Conservation (phyloP, 192 early-diverging fungal species). For the Coemansia sp. region DNA sequence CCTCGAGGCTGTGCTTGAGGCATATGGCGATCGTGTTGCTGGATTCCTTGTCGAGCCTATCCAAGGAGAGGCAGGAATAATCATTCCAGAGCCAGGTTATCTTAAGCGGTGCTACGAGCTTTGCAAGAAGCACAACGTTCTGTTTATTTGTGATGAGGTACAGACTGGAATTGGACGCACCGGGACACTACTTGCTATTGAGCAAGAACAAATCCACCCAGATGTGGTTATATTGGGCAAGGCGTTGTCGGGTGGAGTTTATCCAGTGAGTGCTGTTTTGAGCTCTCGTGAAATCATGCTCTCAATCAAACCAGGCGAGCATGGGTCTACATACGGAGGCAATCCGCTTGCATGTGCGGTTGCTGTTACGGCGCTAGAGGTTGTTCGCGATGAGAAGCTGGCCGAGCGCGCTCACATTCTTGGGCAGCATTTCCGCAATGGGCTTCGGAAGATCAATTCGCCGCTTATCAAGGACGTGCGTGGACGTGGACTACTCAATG, state of each 20-base stretch:
- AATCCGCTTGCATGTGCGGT: constrained; percentile 95
- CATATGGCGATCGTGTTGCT: constrained; percentile 79
- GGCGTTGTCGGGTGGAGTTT: constrained; percentile 95
- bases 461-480: constrained; percentile 81
- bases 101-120: constrained; percentile 81
- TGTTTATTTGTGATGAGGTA: constrained; percentile 98
- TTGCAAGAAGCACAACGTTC: constrained; percentile 96
- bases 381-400: constrained; percentile 91
- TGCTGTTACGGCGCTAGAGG: constrained; percentile 91
- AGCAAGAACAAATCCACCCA: constrained; percentile 89
- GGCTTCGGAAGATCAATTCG: constrained; percentile 70
- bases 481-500: constrained; percentile 93
- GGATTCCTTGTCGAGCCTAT: constrained; percentile 98
- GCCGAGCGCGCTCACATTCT: constrained; percentile 76
- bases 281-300: constrained; percentile 80
- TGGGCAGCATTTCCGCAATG: constrained; percentile 82
- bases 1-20: constrained; percentile 82
- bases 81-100: constrained; percentile 93
- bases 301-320: constrained; percentile 85
- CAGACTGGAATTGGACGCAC: constrained; percentile 96
- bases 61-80: constrained; percentile 98
- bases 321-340: constrained; percentile 97
- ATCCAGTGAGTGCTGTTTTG: constrained; percentile 95
- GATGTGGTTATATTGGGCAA: constrained; percentile 96
- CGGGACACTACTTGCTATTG: constrained; percentile 90